A percentile compares a stretch with the other conserved stretches of the same genome.
phyloP scores from a whole-genome alignment of 2,329 filamentous ascomycete genomes.

The Clarireedia paspali region DNA sequence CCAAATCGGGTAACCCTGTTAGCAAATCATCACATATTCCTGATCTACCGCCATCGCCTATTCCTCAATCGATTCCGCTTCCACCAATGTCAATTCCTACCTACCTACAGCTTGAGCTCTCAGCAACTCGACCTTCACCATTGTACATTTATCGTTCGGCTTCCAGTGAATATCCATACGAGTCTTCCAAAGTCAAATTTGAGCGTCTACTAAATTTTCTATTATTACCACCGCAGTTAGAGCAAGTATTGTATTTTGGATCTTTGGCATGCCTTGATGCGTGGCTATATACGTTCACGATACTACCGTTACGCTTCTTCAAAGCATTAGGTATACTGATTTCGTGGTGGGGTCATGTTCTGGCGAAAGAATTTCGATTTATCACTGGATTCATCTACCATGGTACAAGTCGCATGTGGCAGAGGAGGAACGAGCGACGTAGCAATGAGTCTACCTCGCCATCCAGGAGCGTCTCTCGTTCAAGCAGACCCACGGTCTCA shows the following conservation, averaged over 20 bases:
- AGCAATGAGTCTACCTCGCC: constrained; percentile 18
- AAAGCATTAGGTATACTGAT: constrained; percentile 70
- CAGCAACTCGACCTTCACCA: constrained; percentile 53
- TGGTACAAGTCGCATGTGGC: constrained; percentile 74
- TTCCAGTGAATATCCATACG: constrained; percentile 62
- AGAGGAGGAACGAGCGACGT: constrained; percentile 41
- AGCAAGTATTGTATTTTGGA: constrained; percentile 81
- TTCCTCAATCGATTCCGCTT: constrained; percentile 49
- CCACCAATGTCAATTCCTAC: constrained; percentile 61
- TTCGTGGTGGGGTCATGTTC: constrained; percentile 68
- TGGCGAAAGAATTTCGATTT: constrained; percentile 65
- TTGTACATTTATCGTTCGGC: constrained; percentile 58
- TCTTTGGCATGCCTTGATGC: constrained; percentile 87
- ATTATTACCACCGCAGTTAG: constrained; percentile 70
- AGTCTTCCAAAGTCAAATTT: constrained; percentile 86
- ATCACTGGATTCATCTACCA: constrained; percentile 70
- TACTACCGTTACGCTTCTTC: constrained; percentile 80
- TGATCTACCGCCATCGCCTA: constrained; percentile 25
- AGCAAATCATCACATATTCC: constrained; percentile 11
- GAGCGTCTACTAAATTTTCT: constrained; percentile 87
- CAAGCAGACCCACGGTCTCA: constrained; percentile 19
- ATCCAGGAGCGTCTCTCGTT: constrained; percentile 25
- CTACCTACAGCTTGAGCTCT: constrained; percentile 56
- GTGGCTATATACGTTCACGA: constrained; percentile 95
- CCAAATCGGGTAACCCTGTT: not conserved